A percentile compares a stretch with the other conserved stretches of the same genome.
Evolutionary conservation across 2,329 filamentous ascomycete genomes (phyloP).

Genomic region (Periconia digitata): DNA sequence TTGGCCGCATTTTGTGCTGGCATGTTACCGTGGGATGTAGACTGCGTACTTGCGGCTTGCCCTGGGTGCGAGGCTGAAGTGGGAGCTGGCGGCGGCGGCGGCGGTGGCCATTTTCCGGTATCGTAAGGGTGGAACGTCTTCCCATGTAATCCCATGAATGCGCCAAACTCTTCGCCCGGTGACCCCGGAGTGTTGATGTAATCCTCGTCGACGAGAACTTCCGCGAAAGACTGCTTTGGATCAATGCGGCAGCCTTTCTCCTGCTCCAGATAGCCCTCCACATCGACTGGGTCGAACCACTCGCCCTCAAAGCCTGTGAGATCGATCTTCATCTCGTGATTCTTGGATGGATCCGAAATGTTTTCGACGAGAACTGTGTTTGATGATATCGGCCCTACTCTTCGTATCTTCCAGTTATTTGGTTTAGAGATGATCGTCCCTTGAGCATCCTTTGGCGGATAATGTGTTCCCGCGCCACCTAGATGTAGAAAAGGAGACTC

Average conservation of each 20-base stretch:
- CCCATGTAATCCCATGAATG: background rate
- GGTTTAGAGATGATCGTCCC: conserved; percentile 39
- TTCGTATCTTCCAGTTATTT: conserved; percentile 35
- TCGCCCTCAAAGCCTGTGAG: conserved; percentile 69
- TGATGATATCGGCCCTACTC: conserved; percentile 37
- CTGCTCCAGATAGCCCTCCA: conserved; percentile 69
- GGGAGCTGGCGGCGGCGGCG: background rate
- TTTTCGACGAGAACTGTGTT: conserved; percentile 27
- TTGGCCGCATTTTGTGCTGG: conserved; percentile 1
- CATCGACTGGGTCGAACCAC: conserved; percentile 76
- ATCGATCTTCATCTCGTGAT: conserved; percentile 53
- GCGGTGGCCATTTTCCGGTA: background rate
- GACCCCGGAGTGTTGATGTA: conserved; percentile 2
- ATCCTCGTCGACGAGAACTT: conserved; percentile 47
- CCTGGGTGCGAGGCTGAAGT: background rate
- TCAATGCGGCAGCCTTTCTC: conserved; percentile 65
- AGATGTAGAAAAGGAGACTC: conserved; percentile 65
- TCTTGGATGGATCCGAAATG: conserved; percentile 38
- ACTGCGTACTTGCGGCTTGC: background rate
- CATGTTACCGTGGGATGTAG: conserved; percentile 1
- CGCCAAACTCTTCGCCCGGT: background rate
- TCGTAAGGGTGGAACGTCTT: background rate
- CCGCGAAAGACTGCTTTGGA: conserved; percentile 61
- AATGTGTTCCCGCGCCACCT: conserved; percentile 70
- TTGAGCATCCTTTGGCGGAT: conserved; percentile 44